Evolutionary conservation across 1,139 yeast species (phyloP).

Genomic region (Candida sojae): DNA sequence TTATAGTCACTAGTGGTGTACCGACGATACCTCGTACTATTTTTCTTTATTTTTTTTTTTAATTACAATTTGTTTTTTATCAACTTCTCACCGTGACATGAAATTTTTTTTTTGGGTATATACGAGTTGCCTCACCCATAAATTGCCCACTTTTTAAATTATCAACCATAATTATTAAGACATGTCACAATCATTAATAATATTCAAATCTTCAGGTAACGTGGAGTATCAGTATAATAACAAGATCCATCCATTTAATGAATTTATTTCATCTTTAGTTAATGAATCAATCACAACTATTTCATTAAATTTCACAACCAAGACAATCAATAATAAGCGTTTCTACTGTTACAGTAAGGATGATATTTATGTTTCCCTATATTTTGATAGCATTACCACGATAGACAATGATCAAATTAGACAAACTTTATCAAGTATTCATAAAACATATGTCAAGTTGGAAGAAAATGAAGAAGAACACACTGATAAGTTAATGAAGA

Average conservation of each 20-base stretch:
- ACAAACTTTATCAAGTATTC: constrained; percentile 33
- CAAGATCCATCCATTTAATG: constrained; percentile 44
- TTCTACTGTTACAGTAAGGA: constrained; percentile 36
- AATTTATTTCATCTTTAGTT: constrained; percentile 37
- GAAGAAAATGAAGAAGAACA: constrained; percentile 27
- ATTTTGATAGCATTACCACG: constrained; percentile 43
- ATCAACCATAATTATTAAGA: neutral
- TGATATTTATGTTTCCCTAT: constrained; percentile 37
- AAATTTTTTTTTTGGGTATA: constrained; percentile 2
- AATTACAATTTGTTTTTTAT: constrained; percentile 7
- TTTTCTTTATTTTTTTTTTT: neutral
- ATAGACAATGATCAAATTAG: constrained; percentile 43
- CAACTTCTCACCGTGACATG: neutral
- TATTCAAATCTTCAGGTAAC: constrained; percentile 40
- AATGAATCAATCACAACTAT: constrained; percentile 36
- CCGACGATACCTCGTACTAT: neutral
- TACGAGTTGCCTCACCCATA: neutral
- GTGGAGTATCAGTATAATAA: constrained; percentile 40
- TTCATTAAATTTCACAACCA: constrained; percentile 37
- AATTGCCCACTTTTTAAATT: neutral
- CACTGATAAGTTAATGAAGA: constrained; percentile 29
- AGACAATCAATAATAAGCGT: constrained; percentile 34
- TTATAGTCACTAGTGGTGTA: neutral
- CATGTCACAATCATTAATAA: constrained; percentile 37
- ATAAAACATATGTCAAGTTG: constrained; percentile 35